These are phyloP conservation scores for Silene coronaria DNA, from an alignment of 179 eudicot genomes.

Conservation along the genomic window DNA sequence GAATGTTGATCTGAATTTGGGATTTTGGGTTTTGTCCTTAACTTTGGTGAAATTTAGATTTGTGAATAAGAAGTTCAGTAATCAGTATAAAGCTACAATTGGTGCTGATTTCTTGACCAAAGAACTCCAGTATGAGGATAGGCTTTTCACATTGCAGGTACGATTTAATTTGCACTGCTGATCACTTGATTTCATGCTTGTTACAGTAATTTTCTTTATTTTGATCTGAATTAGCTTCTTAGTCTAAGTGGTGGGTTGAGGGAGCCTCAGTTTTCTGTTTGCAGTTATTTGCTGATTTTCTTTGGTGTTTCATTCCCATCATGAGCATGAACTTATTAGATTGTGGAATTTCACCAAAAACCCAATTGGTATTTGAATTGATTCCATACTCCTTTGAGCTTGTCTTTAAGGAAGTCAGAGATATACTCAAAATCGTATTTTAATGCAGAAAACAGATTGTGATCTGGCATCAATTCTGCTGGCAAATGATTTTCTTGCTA, in stretches of 20 bases:
- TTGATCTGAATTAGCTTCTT: background rate
- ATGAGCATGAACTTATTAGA: background rate
- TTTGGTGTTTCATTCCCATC: background rate
- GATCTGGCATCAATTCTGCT: background rate
- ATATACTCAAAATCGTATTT: background rate
- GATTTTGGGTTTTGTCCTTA: constrained; percentile 19
- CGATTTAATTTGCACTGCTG: background rate
- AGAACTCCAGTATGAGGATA: constrained; percentile 81
- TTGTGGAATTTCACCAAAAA: background rate
- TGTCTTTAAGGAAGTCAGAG: background rate
- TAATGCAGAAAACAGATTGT: background rate
- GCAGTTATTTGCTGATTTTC: background rate
- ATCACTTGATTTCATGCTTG: background rate
- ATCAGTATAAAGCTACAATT: constrained; percentile 92
- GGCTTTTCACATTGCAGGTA: constrained; percentile 91
- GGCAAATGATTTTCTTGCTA: background rate
- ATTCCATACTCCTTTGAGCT: background rate
- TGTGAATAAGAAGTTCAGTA: constrained; percentile 88
- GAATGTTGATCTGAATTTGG: no score
- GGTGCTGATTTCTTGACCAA: constrained; percentile 95
- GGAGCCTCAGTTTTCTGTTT: background rate
- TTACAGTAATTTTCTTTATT: background rate
- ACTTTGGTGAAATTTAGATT: constrained; percentile 45
- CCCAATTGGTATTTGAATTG: background rate
- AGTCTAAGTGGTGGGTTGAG: background rate